Base-by-base conservation (phyloP, 768 basidiomycete genomes). In the Phaeotremella fagi region DNA sequence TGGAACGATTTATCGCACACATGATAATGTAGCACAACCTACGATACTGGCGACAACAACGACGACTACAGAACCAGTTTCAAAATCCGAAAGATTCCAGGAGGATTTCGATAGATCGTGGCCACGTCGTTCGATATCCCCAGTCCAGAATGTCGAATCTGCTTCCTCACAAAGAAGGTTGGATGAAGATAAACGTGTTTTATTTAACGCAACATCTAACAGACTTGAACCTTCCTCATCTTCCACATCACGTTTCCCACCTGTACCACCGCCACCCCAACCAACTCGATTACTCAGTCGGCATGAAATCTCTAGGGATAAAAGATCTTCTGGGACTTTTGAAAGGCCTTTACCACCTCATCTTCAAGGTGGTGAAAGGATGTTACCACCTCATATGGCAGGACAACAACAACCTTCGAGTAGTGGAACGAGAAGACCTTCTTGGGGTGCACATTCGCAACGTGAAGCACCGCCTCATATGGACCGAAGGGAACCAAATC, bases 191-290 rank as follows among this genome's bases (percentile, higher is more conserved):
- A 80, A 86, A 28, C 82, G 87, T 36, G 85, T 85, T 0, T 79
- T 99, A n/a, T 99, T 97, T 79, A 98, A 99, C 67, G 95, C 94
- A 66, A 84, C 87, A 3, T 88, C 86, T 9, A 97, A 95, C 67
- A 81, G 84, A 59, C 75, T 97, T 51, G 94, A 98, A 74, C 87
- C 88, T 2, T 88, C 59, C 29, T 25, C 47, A 5, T 18, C 26
- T 3, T 54, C 46, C 26, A 51, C 35, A 14, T 47, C 47, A 22
- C 51, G 43, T 3, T 37, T 24, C 12, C 22, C 27, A 14, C 35
- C 38, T 3, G 29, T 51, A 11, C n/a, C n/a, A n/a, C n/a, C n/a
- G n/a, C n/a, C n/a, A n/a, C n/a, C n/a, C n/a, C 54, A 55, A 27
- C 59, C 59, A 37, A 55, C 50, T 3, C 25, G 50, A 26, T 47